phyloP scores from a whole-genome alignment of 441 rosid genomes.

The Erysimum pusillum region DNA sequence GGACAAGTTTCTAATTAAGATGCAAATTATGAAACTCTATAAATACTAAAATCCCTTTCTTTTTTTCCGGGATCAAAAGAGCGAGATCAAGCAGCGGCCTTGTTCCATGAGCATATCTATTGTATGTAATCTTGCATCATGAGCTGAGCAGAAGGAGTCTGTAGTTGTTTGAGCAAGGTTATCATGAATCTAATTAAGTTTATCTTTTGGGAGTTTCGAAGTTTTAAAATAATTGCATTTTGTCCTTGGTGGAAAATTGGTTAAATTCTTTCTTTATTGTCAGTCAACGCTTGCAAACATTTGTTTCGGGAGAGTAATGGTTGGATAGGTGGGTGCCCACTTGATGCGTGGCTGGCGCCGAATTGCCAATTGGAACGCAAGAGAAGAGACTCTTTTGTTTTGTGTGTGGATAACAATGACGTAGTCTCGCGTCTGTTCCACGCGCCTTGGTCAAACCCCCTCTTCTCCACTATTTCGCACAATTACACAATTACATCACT shows the following conservation, averaged over 20 bases:
- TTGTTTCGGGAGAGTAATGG: background rate
- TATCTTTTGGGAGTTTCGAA: background rate
- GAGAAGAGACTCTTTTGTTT: background rate
- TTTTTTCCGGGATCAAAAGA: too few species aligned
- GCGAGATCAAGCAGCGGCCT: too few species aligned
- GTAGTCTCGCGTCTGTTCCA: background rate
- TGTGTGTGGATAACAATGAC: conserved; percentile 7
- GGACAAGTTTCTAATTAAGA: background rate
- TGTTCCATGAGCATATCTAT: too few species aligned
- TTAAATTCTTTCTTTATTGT: too few species aligned
- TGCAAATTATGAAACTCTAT: background rate
- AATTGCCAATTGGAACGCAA: conserved; percentile 9
- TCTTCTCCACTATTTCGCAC: too few species aligned
- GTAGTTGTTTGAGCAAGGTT: too few species aligned
- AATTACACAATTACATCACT: too few species aligned
- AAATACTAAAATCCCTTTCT: background rate
- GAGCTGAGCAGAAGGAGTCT: too few species aligned
- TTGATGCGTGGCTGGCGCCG: background rate
- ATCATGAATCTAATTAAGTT: too few species aligned
- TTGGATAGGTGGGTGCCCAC: conserved; percentile 19
- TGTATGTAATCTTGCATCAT: too few species aligned
- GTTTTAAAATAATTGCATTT: background rate
- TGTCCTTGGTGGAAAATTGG: background rate
- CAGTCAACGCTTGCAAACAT: too few species aligned
- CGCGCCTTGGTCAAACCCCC: background rate